phyloP scores from a whole-genome alignment of 192 early-diverging fungal species.

The Entomortierella lignicola region DNA sequence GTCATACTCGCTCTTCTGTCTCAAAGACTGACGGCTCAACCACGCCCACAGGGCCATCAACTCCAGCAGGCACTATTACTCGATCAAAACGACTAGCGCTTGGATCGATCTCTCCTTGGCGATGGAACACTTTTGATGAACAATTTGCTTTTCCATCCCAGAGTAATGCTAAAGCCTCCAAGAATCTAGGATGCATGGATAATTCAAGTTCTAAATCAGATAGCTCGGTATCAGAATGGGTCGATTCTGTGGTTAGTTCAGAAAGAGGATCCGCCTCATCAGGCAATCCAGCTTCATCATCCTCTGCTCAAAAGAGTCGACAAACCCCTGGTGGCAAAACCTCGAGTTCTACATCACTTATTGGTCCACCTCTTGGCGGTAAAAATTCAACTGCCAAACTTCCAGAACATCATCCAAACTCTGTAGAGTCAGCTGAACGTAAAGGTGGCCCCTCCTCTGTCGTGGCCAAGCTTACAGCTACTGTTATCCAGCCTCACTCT shows the following conservation, averaged over 20 bases:
- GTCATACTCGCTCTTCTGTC: not conserved
- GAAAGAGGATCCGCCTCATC: not conserved
- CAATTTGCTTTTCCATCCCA: not conserved
- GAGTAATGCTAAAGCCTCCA: not conserved
- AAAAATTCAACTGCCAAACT: constrained; percentile 1
- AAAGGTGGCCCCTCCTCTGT: constrained; percentile 7
- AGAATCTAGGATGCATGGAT: not conserved
- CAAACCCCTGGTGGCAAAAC: not conserved
- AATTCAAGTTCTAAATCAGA: not conserved
- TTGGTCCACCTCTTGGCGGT: constrained; percentile 4
- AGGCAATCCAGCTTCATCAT: constrained; percentile 11
- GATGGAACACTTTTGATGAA: constrained; percentile 37
- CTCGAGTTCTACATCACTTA: constrained; percentile 2
- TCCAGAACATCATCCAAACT: constrained; percentile 35
- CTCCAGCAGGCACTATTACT: constrained; percentile 14
- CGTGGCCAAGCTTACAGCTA: constrained; percentile 13
- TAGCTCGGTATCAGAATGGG: constrained; percentile 20
- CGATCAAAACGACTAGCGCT: constrained; percentile 34
- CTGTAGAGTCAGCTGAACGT: constrained; percentile 6
- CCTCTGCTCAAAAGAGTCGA: not conserved
- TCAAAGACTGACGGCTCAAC: constrained; percentile 22
- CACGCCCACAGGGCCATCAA: constrained; percentile 17
- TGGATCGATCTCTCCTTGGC: constrained; percentile 43
- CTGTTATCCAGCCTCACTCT: constrained; percentile 22
- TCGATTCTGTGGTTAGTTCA: not conserved